Evolutionary conservation across 805 yeast genomes (phyloP), one percentile per base, ranked within the genome.

Genomic region (Metschnikowia baotianmanensis): DNA sequence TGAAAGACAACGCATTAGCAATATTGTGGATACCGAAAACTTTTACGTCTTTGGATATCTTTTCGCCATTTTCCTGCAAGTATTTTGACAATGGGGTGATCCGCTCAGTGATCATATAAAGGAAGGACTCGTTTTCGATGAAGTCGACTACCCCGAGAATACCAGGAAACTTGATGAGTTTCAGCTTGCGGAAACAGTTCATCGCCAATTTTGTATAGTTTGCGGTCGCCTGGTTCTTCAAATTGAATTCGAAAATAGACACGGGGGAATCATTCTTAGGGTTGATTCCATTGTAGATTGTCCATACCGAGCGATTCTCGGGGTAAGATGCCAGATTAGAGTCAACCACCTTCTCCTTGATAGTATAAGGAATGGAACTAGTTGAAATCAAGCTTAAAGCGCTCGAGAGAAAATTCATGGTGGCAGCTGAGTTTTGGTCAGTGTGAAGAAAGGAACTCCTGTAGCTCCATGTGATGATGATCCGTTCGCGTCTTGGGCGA

Each of bases 351-450:
- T 70, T 64, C 15, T 74, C 76, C 25, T 76, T 76, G 45, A 80
- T 57, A 3, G 68, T 69, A 53, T 80, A 82, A 0, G 88, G 87
- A 23, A 82, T 76, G 1, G 80, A 64, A 2, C 62, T 55, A 3
- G 83, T 82, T 9, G 85, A 76, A 17, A 81, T 58, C 3, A 79
- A 67, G 33, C 76, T 76, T 20, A 82, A 62, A 1, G 89, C 77
- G 45, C 76, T 80, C 1, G 86, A 62, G n/a, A 83, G 64, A 52
- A 83, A 84, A 62, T 83, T 82, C 90, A 83, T 83, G 21, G n/a
- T n/a, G n/a, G n/a, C n/a, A n/a, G n/a, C n/a, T n/a, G n/a, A n/a
- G n/a, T 11, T 26, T 26, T n/a, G 13, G 13, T 11, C 17, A n/a
- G n/a, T n/a, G n/a, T n/a, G n/a, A n/a, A n/a, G n/a, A n/a, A n/a